Percentiles rank a stretch among this genome's conserved stretches.
Conservation (phyloP, 495 filamentous ascomycete species). For the Penicillium turbatum region DNA sequence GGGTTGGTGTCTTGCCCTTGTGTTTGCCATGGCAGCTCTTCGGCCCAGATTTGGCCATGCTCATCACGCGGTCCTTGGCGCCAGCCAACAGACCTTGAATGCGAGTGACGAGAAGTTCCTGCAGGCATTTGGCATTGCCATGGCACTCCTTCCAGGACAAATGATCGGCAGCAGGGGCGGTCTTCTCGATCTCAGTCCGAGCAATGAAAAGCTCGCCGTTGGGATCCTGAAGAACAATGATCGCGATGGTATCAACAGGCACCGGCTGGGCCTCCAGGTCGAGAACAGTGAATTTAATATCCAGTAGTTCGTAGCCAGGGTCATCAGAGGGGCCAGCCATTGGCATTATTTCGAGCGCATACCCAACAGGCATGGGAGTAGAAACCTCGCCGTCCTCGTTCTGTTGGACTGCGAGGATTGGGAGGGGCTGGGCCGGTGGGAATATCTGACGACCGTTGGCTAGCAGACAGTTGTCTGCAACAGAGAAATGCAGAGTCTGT, state of each 20-base stretch:
- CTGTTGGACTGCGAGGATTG: slow-evolving; percentile 36
- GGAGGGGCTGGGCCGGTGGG: slow-evolving; percentile 36
- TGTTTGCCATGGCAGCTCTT: slow-evolving; percentile 32
- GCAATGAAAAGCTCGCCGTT: slow-evolving; percentile 37
- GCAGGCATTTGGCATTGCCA: slow-evolving; percentile 39
- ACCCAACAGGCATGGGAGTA: slow-evolving; percentile 36
- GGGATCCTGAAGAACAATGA: slow-evolving; percentile 39
- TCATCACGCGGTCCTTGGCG: slow-evolving; percentile 39
- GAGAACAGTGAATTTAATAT: slow-evolving; percentile 45
- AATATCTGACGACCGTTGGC: slow-evolving; percentile 50
- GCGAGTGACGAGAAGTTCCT: slow-evolving; percentile 35
- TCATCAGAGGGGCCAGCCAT: slow-evolving; percentile 27
- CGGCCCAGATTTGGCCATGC: slow-evolving; percentile 26
- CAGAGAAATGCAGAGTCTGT: slow-evolving; percentile 41
- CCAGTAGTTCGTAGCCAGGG: slow-evolving; percentile 30
- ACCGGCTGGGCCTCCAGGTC: slow-evolving; percentile 48
- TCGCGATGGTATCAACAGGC: slow-evolving; percentile 44
- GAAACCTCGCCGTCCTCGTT: slow-evolving; percentile 35
- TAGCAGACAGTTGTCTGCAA: slow-evolving; percentile 38
- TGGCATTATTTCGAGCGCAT: slow-evolving; percentile 42
- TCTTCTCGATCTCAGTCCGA: slow-evolving; percentile 36
- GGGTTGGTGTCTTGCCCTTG: slow-evolving; percentile 17
- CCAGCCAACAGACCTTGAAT: slow-evolving; percentile 36
- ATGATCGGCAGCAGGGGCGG: slow-evolving; percentile 28
- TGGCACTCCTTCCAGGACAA: slow-evolving; percentile 41